Evolutionary conservation across 352 stramenopile species (phyloP).

Genomic region (Nothophytophthora sp.): DNA sequence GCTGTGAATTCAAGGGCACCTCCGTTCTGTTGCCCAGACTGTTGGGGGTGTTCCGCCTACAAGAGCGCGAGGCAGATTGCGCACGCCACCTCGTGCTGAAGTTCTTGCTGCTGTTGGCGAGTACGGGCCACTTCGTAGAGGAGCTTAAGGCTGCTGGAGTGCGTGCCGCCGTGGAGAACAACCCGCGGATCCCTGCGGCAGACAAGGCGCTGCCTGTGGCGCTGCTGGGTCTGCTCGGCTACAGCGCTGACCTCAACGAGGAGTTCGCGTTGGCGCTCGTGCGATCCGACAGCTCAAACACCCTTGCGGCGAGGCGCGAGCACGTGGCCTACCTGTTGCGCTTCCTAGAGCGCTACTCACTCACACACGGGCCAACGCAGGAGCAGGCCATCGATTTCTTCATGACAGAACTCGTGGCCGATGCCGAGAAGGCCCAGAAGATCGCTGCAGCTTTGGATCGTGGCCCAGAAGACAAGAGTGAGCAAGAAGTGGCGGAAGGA

Average conservation of each 20-base stretch:
- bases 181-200: constrained; percentile 41
- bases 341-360: constrained; percentile 62
- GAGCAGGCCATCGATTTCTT: constrained; percentile 50
- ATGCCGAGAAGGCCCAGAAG: constrained; percentile 22
- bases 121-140: constrained; percentile 45
- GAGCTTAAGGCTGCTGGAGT: constrained; percentile 56
- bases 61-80: constrained; percentile 15
- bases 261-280: constrained; percentile 55
- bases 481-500: constrained; percentile 1
- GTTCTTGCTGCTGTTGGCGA: constrained; percentile 56
- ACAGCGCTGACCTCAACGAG: constrained; percentile 67
- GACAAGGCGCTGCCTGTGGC: constrained; percentile 64
- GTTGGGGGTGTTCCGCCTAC: constrained; percentile 38
- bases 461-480: constrained; percentile 9
- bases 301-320: constrained; percentile 26
- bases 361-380: constrained; percentile 51
- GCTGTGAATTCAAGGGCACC: constrained; percentile 21
- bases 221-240: constrained; percentile 66
- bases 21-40: constrained; percentile 31
- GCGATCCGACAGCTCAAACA: constrained; percentile 30
- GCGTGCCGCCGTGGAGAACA: constrained; percentile 59
- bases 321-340: constrained; percentile 54
- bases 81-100: constrained; percentile 50
- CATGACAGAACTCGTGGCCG: constrained; percentile 46
- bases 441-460: constrained; percentile 1